Evolutionary conservation across 2,329 filamentous ascomycete species (phyloP), one percentile per base, ranked within the genome.

Genomic region (Xylariaceae sp.): DNA sequence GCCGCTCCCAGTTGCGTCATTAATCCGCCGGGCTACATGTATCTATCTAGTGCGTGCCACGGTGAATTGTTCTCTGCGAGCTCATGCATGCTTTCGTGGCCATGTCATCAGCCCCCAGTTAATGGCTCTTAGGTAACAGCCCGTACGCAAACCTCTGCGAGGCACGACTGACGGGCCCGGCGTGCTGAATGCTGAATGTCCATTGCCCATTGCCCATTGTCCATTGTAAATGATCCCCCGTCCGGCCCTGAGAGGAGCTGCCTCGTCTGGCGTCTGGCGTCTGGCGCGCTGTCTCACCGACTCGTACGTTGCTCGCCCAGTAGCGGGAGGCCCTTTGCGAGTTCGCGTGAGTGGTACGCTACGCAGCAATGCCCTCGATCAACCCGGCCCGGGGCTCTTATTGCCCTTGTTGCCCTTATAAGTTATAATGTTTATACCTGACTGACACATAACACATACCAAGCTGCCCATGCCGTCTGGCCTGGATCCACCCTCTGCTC

Each of bases 31-130:
- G 58, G 57, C 57, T 56, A 63, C 52, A 49, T 52, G 50, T 54
- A 49, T 54, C 58, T 63, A 69, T 43, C 41, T 43, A 29, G 41
- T 43, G 67, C 57, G 65, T 67, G 56, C 57, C 63, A 64, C 61
- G 65, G 62, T 68, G 64, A 65, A 65, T 62, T 70, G 67, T 67
- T 67, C 60, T 64, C 65, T 65, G 64, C 65, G 64, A 68, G 62
- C 64, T 68, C 66, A 74, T 76, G 74, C 74, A 76, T 69, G 72
- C 69, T 70, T 73, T 73, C 71, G 73, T 75, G 72, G 71, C 69
- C 66, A 68, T 71, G 68, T 64, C 67, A 67, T 68, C 59, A 66
- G 63, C 65, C 66, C 41, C 67, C 63, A 65, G 68, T 69, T 65
- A 63, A 67, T 68, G 68, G 64, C 67, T 70, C 65, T 67, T 68